phyloP scores from a whole-genome alignment of 2,329 filamentous ascomycete genomes.

The Trichoderma oligosporum region DNA sequence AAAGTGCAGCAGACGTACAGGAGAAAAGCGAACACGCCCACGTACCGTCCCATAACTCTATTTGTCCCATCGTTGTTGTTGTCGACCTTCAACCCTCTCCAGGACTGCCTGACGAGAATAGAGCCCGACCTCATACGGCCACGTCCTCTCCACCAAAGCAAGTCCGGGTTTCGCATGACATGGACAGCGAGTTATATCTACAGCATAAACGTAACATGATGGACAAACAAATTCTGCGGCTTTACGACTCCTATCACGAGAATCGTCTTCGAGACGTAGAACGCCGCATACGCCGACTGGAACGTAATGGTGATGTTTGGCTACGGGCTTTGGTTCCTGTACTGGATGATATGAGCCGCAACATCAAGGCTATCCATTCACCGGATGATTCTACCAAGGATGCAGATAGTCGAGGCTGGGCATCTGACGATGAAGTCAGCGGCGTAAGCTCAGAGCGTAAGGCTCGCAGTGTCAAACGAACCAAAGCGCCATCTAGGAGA shows the following conservation, averaged over 20 bases:
- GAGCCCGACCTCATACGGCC: no score
- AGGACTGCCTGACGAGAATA: not conserved
- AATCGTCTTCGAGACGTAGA: conserved; percentile 46
- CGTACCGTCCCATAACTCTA: conserved; percentile 18
- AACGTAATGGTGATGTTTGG: conserved; percentile 46
- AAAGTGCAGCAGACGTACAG: not conserved
- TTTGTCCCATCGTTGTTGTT: conserved; percentile 41
- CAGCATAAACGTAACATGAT: conserved; percentile 25
- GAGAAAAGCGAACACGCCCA: not conserved
- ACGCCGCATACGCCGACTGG: conserved; percentile 43
- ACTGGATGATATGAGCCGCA: conserved; percentile 42
- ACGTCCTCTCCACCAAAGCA: conserved; percentile 26
- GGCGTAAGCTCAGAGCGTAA: conserved; percentile 14
- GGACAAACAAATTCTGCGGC: conserved; percentile 36
- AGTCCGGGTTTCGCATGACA: conserved; percentile 23
- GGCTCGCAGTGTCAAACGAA: conserved; percentile 17
- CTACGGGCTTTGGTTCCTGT: conserved; percentile 43
- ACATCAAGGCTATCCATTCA: conserved; percentile 25
- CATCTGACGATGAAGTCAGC: conserved; percentile 32
- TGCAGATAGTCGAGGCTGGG: conserved; percentile 27
- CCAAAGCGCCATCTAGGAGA: conserved; percentile 24
- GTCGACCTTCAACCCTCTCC: conserved; percentile 34
- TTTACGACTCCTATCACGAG: conserved; percentile 42
- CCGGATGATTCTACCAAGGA: not conserved
- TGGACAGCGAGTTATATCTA: conserved; percentile 25